phyloP scores from a whole-genome alignment of 257 asterid species.

The Ballota nigra region DNA sequence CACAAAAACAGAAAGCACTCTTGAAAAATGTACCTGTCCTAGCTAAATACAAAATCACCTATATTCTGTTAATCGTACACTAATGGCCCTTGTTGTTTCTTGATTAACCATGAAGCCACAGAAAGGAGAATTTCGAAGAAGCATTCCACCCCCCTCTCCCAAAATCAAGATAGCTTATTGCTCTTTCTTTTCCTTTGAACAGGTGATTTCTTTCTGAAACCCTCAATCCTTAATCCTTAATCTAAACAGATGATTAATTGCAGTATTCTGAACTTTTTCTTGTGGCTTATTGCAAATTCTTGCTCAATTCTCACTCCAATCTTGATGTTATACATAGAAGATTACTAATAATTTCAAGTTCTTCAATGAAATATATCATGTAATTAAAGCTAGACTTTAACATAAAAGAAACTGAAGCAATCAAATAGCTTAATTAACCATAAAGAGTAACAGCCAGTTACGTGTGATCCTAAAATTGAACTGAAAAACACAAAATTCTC shows the following conservation, averaged over 20 bases:
- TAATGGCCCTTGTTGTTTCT: not conserved
- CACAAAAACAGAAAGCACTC: not conserved
- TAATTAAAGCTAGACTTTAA: not conserved
- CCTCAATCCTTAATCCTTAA: not conserved
- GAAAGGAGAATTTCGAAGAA: too few relatives aligned
- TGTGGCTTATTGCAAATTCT: not conserved
- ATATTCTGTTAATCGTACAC: not conserved
- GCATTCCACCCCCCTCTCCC: not conserved
- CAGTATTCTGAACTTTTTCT: constrained; percentile 12
- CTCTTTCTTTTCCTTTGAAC: not conserved
- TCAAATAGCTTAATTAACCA: constrained; percentile 8
- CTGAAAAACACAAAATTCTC: not conserved
- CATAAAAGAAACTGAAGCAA: constrained; percentile 4
- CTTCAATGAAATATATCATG: not conserved
- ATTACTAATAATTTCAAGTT: not conserved
- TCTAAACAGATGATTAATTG: not conserved
- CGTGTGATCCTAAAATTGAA: constrained; percentile 7
- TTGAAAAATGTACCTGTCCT: not conserved
- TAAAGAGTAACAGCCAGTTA: constrained; percentile 17
- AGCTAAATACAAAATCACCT: constrained; percentile 9
- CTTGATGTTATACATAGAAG: constrained; percentile 2
- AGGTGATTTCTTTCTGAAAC: not conserved
- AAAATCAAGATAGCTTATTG: not conserved
- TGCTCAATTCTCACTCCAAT: not conserved
- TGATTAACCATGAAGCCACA: not conserved